Evolutionary conservation across 305 asterid species (phyloP), one percentile per base, ranked within the genome.

Genomic region (Rubia peregrina): DNA sequence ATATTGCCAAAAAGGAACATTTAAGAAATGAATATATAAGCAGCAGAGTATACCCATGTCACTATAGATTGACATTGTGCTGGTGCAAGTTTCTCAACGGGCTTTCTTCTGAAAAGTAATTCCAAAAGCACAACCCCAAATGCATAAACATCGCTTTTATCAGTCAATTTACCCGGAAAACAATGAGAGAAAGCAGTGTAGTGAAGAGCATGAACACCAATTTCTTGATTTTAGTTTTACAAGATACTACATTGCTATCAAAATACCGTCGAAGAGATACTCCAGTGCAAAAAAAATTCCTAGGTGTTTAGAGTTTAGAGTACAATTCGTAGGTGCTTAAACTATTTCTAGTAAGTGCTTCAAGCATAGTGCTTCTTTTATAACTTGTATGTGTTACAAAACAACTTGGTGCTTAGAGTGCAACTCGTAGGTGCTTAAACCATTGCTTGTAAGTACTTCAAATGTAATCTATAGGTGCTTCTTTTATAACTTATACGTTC

Each of bases 221-320:
- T 12, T 41, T 46, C 61, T 19, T 46, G 7, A 11, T 22, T 56
- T 36, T 48, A 33, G 49, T 38, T 14, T 14, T 16, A 53, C 21
- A 30, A 30, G 70, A 62, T 38, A 13, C 42, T 11, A 44, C 13
- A 48, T 48, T 13, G 55, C 7, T 3, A 48, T 48, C 55, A 10
- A 14, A 53, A 55, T 79, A 89, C 96, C 96, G 70, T 89, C 86
- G 76, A 89, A 80, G 51, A 89, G 84, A 74, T 89, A 89, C 73
- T 89, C 96, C 9, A 94, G 94, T 68, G 96, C 96, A 44, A 89
- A n/a, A n/a, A n/a, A n/a, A n/a, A n/a, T n/a, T n/a, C n/a, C n/a
- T n/a, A n/a, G n/a, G n/a, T n/a, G n/a, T n/a, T n/a, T n/a, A n/a
- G n/a, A n/a, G n/a, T n/a, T n/a, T n/a, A n/a, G n/a, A n/a, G n/a